phyloP scores from a whole-genome alignment of 1,139 yeast genomes.

The Lipomyces yarrowii region DNA sequence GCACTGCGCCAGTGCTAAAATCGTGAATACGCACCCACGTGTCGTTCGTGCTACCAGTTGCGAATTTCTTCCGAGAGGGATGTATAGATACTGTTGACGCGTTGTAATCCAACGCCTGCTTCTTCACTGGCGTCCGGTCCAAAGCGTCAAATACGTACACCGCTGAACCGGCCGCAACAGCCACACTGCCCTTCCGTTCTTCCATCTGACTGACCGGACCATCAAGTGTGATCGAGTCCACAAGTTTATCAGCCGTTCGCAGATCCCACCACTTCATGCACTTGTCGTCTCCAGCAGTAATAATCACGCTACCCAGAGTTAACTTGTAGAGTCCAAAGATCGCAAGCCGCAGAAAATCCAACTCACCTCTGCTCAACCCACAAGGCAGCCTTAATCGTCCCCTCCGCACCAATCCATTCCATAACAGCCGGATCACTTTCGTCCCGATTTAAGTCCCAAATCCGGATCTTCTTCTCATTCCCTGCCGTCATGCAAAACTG shows the following conservation, averaged over 20 bases:
- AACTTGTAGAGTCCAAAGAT: background rate
- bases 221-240: slow-evolving; percentile 33
- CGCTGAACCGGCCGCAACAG: slow-evolving; percentile 38
- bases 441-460: slow-evolving; percentile 29
- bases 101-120: slow-evolving; percentile 38
- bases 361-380: slow-evolving; percentile 31
- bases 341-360: background rate
- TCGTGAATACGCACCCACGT: slow-evolving; percentile 45
- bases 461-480: slow-evolving; percentile 33
- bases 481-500: slow-evolving; percentile 32
- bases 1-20: slow-evolving; percentile 38
- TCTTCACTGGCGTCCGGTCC: slow-evolving; percentile 35
- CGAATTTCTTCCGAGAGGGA: slow-evolving; percentile 36
- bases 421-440: slow-evolving; percentile 17
- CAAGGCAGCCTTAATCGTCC: slow-evolving; percentile 31
- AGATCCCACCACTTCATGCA: slow-evolving; percentile 42
- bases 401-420: slow-evolving; percentile 30
- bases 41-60: slow-evolving; percentile 42
- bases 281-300: slow-evolving; percentile 39
- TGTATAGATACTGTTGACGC: slow-evolving; percentile 41
- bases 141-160: slow-evolving; percentile 36
- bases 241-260: slow-evolving; percentile 25
- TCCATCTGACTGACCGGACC: slow-evolving; percentile 41
- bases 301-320: slow-evolving; percentile 27
- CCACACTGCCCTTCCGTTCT: slow-evolving; percentile 35